phyloP scores from a whole-genome alignment of 768 basidiomycete genomes.

The Asterophora parasitica region DNA sequence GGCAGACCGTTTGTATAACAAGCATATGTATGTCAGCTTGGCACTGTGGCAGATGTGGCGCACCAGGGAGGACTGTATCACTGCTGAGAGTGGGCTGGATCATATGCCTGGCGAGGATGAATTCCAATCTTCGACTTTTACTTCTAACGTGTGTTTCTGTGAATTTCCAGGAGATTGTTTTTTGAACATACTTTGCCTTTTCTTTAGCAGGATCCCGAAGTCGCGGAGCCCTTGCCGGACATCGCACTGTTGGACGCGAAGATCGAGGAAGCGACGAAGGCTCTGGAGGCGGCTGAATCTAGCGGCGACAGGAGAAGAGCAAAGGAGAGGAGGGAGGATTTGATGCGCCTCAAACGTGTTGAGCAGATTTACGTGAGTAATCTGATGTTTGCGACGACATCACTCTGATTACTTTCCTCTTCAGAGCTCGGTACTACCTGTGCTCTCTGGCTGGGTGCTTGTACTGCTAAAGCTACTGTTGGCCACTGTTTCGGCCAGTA shows the following conservation, averaged over 20 bases:
- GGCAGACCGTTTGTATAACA: constrained; percentile 84
- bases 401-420: not conserved
- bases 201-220: constrained; percentile 48
- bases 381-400: not conserved
- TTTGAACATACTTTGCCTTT: constrained; percentile 3
- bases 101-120: constrained; percentile 68
- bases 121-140: constrained; percentile 47
- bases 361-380: constrained; percentile 87
- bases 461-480: constrained; percentile 89
- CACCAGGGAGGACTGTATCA: constrained; percentile 92
- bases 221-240: constrained; percentile 64
- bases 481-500: constrained; percentile 86
- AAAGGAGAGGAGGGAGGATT: constrained; percentile 68
- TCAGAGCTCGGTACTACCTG: constrained; percentile 80
- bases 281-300: constrained; percentile 46
- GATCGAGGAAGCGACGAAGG: constrained; percentile 60
- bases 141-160: constrained; percentile 29
- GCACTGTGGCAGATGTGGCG: constrained; percentile 93
- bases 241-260: constrained; percentile 67
- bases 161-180: not conserved
- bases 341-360: constrained; percentile 83
- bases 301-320: constrained; percentile 53
- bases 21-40: constrained; percentile 87
- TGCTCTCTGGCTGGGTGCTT: constrained; percentile 85
- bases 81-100: constrained; percentile 87